Base-by-base conservation (phyloP, 225 moss, liverwort and hornwort genomes). In the Marchantia paleacea region DNA sequence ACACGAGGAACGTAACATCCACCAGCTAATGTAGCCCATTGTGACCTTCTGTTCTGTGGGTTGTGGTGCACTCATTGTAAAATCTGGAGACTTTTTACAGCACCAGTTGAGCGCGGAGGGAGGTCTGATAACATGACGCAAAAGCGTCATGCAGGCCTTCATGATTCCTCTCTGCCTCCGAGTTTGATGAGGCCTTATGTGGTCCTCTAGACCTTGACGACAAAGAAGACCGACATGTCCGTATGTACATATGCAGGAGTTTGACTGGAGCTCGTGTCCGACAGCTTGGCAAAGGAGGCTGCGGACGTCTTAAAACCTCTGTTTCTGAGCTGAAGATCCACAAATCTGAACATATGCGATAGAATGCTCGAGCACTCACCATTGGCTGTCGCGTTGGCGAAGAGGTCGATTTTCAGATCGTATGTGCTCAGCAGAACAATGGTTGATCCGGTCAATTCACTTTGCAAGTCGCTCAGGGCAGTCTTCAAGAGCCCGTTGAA, bases 331-430 rank as follows among this genome's bases (percentile, higher is more conserved):
- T 65, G 20, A 24, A 58, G 58, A 0, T 5, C 2, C 39, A 39
- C 39, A 39, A 39, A 39, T 39, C 39, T 2, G 39, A 39, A 39
- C 39, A 39, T 39, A 19, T 4, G 5, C 58, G 3, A 3, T 15
- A 16, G 58, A 16, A 14, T 20, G 58, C 15, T 15, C 20, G 10
- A 7, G 25, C 10, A 20, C 29, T 82, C 82, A 87, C 87, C 87
- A 52, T 85, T 87, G 51, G 72, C 82, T 57, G 81, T 55, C 0
- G 82, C 77, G 62, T 87, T 87, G 6, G 30, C 7, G 12, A 87
- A 10, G 0, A 87, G 55, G 75, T 87, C 79, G 20, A 61, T 80
- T 75, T 87, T 87, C 24, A 87, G 16, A 57, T 87, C 75, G 71
- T 78, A 88, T 14, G 76, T 76, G 65, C 79, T 81, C 29, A 88